Conservation (phyloP, 2,329 filamentous ascomycete species). For the Hirsutella rhossiliensis region DNA sequence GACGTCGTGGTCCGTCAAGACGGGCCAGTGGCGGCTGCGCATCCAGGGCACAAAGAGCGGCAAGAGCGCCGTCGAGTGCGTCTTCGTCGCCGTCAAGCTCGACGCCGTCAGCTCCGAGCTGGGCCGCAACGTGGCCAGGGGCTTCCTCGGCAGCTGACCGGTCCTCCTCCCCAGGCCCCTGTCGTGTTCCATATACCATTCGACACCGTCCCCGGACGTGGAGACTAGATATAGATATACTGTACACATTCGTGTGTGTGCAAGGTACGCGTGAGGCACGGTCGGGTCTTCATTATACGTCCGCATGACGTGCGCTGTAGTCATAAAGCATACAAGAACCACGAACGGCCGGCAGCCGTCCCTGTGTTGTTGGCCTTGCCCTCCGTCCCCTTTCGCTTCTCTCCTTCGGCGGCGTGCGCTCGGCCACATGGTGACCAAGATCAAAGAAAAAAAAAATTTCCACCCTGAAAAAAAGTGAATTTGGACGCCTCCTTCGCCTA, state of each 20-base stretch:
- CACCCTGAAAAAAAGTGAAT: background rate
- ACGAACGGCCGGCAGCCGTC: too few relatives aligned
- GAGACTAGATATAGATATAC: too few relatives aligned
- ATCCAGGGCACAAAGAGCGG: slow-evolving; percentile 42
- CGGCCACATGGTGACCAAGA: too few relatives aligned
- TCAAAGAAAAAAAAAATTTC: background rate
- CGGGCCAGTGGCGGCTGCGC: slow-evolving; percentile 59
- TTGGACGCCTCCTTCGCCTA: background rate
- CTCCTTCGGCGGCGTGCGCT: too few relatives aligned
- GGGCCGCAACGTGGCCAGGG: slow-evolving; percentile 50
- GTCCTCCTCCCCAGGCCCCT: too few relatives aligned
- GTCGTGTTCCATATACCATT: too few relatives aligned
- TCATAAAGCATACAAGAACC: background rate
- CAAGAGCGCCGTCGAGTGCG: slow-evolving; percentile 51
- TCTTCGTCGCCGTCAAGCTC: slow-evolving; percentile 64
- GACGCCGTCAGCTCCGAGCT: slow-evolving; percentile 58
- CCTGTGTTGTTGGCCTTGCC: too few relatives aligned
- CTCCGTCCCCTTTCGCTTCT: too few relatives aligned
- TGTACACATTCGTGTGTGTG: too few relatives aligned
- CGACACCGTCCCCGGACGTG: too few relatives aligned
- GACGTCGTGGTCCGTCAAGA: slow-evolving; percentile 51
- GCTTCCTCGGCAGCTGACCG: slow-evolving; percentile 39
- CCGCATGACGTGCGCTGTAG: background rate
- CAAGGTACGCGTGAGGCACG: too few relatives aligned
- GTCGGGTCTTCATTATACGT: background rate